Percentiles rank a stretch among this genome's conserved stretches.
phyloP scores from a whole-genome alignment of 2,329 filamentous ascomycete genomes.

The Hypomyces perniciosus region DNA sequence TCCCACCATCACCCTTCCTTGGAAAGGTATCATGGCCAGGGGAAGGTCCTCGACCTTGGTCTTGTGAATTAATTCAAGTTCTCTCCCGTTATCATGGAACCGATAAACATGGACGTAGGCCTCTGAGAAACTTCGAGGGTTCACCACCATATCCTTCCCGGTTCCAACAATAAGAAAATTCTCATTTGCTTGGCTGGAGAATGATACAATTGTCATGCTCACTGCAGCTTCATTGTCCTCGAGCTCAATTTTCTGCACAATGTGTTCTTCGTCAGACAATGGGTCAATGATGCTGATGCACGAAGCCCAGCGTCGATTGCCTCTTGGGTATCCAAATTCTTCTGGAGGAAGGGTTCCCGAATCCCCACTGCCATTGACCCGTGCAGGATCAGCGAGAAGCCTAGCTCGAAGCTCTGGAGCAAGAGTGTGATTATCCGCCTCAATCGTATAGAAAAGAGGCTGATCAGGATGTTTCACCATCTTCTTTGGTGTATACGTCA shows the following conservation, averaged over 20 bases:
- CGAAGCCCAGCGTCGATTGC: conserved; percentile 84
- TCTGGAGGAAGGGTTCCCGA: conserved; percentile 64
- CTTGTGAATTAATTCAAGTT: conserved; percentile 93
- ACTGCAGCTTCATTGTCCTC: conserved; percentile 88
- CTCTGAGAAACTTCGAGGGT: conserved; percentile 65
- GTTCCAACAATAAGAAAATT: conserved; percentile 91
- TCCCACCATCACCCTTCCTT: conserved; percentile 82
- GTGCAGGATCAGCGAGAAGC: conserved; percentile 64
- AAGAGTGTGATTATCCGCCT: conserved; percentile 88
- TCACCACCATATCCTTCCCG: conserved; percentile 80
- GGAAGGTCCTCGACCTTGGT: conserved; percentile 88
- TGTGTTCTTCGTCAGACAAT: conserved; percentile 58
- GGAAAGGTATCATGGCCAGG: conserved; percentile 84
- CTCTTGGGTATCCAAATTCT: conserved; percentile 85
- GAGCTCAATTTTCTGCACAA: conserved; percentile 73
- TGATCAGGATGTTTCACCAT: conserved; percentile 84
- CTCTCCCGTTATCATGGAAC: conserved; percentile 78
- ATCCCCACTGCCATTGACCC: conserved; percentile 72
- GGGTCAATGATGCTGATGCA: conserved; percentile 92
- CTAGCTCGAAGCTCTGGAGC: conserved; percentile 70
- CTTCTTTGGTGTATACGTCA: conserved; percentile 85
- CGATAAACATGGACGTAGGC: conserved; percentile 92
- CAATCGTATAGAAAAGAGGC: conserved; percentile 87
- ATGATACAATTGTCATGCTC: conserved; percentile 76
- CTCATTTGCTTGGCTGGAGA: conserved; percentile 83